These are phyloP conservation scores for Ganoderma boninense DNA, from an alignment of 1,284 basidiomycete species.

Conservation along the genomic window DNA sequence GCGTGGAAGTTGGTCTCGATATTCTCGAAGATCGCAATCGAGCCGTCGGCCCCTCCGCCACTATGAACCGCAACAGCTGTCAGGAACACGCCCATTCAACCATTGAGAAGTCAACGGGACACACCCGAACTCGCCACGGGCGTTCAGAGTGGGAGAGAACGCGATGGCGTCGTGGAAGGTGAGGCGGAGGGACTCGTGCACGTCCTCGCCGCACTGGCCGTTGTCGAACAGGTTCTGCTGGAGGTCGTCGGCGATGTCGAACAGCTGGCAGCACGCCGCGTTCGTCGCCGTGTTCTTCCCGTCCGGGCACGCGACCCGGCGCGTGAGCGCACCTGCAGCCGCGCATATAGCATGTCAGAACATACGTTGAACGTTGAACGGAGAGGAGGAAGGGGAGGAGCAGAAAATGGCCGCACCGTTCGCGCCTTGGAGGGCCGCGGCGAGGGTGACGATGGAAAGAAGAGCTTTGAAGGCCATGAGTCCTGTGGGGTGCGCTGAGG, in stretches of 20 bases:
- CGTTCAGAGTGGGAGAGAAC: conserved; percentile 32
- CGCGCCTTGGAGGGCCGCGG: conserved; percentile 30
- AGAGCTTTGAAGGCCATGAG: conserved; percentile 31
- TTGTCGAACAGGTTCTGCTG: conserved; percentile 48
- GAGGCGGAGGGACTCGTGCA: conserved; percentile 43
- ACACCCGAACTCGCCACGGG: conserved; percentile 31
- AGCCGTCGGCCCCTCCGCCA: conserved; percentile 40
- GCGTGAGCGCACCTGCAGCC: conserved; percentile 31
- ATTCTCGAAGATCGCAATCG: conserved; percentile 34
- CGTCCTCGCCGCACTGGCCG: conserved; percentile 38
- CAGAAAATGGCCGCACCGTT: conserved; percentile 19
- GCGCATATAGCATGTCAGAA: neutral
- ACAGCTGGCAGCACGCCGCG: conserved; percentile 48
- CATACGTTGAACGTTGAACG: neutral
- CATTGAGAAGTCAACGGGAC: neutral
- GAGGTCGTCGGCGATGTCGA: conserved; percentile 47
- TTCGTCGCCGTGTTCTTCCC: conserved; percentile 43
- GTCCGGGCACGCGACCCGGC: conserved; percentile 35
- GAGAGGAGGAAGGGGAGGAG: neutral
- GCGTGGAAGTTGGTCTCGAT: conserved; percentile 38
- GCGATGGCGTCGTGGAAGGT: conserved; percentile 45
- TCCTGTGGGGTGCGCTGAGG: conserved; percentile 10
- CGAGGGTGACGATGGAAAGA: conserved; percentile 25
- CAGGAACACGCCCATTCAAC: neutral
- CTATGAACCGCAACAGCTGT: conserved; percentile 7